phyloP scores from a whole-genome alignment of 257 asterid genomes.

The Solanum medicagineum region DNA sequence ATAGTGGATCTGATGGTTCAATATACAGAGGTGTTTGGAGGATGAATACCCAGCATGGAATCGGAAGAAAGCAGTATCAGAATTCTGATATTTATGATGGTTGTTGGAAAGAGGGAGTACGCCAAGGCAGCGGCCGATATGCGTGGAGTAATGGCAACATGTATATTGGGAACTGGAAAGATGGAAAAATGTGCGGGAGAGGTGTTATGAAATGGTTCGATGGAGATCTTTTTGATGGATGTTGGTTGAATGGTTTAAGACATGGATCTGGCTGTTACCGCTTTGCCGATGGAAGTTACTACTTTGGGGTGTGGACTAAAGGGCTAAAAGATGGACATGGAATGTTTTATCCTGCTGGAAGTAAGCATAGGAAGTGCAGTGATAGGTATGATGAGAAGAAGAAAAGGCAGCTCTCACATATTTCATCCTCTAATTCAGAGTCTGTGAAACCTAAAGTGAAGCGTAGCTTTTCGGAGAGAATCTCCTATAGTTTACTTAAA shows the following conservation, averaged over 20 bases:
- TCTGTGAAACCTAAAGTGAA: conserved; percentile 27
- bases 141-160: conserved; percentile 59
- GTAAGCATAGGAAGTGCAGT: conserved; percentile 28
- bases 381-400: conserved; percentile 31
- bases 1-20: conserved; percentile 64
- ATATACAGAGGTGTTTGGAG: conserved; percentile 76
- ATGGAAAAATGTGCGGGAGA: conserved; percentile 68
- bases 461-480: conserved; percentile 50
- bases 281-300: conserved; percentile 75
- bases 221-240: conserved; percentile 84
- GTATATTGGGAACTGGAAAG: conserved; percentile 85
- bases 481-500: conserved; percentile 36
- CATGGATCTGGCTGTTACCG: conserved; percentile 79
- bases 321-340: conserved; percentile 90
- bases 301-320: conserved; percentile 85
- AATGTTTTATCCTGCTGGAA: conserved; percentile 69
- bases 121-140: conserved; percentile 92
- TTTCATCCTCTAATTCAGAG: conserved; percentile 23
- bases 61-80: conserved; percentile 72
- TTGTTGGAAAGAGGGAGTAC: conserved; percentile 84
- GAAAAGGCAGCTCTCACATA: conserved; percentile 28
- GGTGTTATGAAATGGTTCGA: conserved; percentile 88
- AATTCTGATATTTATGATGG: conserved; percentile 84
- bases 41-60: conserved; percentile 78
- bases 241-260: conserved; percentile 70